Base-by-base conservation (phyloP, 306 rosid genomes). In the Biancaea sappan region DNA sequence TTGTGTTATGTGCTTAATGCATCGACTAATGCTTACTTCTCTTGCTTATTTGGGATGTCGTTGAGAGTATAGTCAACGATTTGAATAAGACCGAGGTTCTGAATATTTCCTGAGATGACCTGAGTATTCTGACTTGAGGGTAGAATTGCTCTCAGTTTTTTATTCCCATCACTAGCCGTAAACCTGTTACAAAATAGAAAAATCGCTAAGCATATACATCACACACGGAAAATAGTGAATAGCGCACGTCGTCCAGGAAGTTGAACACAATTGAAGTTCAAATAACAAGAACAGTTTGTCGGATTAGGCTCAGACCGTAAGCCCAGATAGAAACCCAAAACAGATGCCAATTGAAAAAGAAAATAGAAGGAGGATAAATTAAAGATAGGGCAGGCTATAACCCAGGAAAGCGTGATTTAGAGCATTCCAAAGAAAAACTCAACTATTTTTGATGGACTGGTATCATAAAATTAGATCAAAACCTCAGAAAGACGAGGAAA, bases 11-110 rank as follows among this genome's bases (percentile, higher is more conserved):
- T 0, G 3, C 56, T 5, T 2, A n/a, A 3, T 8, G 2, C 4
- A 2, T 0, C 6, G 14, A 44, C 0, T 10, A 22, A 24, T 18
- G 22, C 89, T 88, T 89, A 94, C 98, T 91, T 94, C 11, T 90
- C 97, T 0, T 90, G 59, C 78, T 84, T 88, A 59, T 77, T 83
- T 0, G 94, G 88, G 32, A 89, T 88, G 50, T 87, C 97, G 24
- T 91, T 91, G 66, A 94, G 85, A 22, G 96, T 79, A 47, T 91
- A 90, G 19, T 88, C 91, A 15, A 83, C 74, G 29, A 94, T 52
- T 2, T 91, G 87, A 73, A 94, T 73, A 32, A 94, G 94, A 18
- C 98, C 93, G 6, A 88, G 77, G 62, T 90, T 88, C 88, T 91
- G 96, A 83, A 94, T 84, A 11, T 82, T 79, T 62, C 96, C 94